Percentiles rank a stretch among this genome's conserved stretches.
Conservation (phyloP, 2,329 filamentous ascomycete species). For the Fonsecaea multimorphosa region DNA sequence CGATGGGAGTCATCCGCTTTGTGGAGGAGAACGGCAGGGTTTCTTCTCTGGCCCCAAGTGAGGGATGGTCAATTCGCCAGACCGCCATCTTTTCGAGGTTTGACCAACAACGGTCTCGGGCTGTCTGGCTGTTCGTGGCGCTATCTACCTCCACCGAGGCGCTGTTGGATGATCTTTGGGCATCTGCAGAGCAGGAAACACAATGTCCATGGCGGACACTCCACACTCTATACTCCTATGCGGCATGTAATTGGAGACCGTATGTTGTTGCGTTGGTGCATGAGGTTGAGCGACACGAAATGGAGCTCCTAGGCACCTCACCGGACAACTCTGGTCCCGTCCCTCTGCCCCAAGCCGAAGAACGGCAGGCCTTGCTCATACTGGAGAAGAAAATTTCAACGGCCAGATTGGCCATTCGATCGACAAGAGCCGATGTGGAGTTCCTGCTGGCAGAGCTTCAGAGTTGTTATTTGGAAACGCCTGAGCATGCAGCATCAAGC, state of each 20-base stretch:
- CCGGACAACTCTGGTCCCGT: conserved; percentile 18
- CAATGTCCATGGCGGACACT: neutral
- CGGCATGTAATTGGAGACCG: neutral
- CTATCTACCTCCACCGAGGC: neutral
- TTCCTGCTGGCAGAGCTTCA: conserved; percentile 4
- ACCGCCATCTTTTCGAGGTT: conserved; percentile 8
- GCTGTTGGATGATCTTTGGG: conserved; percentile 3
- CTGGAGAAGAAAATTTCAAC: conserved; percentile 14
- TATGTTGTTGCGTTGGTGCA: conserved; percentile 2
- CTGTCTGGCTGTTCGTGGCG: conserved; percentile 11
- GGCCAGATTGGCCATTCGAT: conserved; percentile 6
- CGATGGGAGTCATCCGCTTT: conserved; percentile 15
- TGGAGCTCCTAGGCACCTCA: conserved; percentile 7
- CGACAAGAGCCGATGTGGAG: conserved; percentile 3
- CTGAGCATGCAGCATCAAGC: neutral
- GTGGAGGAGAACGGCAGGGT: conserved; percentile 7
- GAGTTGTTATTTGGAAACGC: conserved; percentile 3
- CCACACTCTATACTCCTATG: conserved; percentile 1
- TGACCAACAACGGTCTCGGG: neutral
- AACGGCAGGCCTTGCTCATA: conserved; percentile 13
- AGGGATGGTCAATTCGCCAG: conserved; percentile 14
- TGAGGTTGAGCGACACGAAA: conserved; percentile 2
- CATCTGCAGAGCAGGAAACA: neutral
- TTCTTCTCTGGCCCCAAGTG: neutral
- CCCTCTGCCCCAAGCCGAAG: neutral